phyloP scores from a whole-genome alignment of 495 filamentous ascomycete species.

The Coniosporium apollinis region DNA sequence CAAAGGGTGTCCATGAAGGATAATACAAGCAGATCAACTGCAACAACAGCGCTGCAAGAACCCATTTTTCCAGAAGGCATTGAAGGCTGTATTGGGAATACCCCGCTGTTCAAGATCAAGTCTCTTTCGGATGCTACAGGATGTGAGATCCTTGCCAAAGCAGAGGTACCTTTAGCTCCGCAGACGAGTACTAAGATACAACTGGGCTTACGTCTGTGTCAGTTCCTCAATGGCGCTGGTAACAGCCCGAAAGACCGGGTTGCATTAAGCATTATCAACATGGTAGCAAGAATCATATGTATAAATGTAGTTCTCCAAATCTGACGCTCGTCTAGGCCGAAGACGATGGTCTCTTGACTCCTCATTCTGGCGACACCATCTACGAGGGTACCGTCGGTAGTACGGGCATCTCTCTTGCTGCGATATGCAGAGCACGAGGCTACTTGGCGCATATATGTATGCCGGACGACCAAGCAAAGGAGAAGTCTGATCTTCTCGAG shows the following conservation, averaged over 20 bases:
- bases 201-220: no score
- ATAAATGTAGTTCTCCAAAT: no score
- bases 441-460: conserved; percentile 95
- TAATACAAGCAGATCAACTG: no score
- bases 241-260: conserved; percentile 92
- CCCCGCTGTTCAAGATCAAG: conserved; percentile 74
- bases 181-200: background rate
- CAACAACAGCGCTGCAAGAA: no score
- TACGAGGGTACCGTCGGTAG: conserved; percentile 96
- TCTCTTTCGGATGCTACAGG: conserved; percentile 83
- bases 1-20: conserved; percentile 1
- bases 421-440: conserved; percentile 70
- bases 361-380: conserved; percentile 73
- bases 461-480: conserved; percentile 76
- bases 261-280: conserved; percentile 71
- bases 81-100: conserved; percentile 87
- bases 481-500: conserved; percentile 77
- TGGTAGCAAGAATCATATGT: no score
- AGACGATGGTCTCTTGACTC: conserved; percentile 54
- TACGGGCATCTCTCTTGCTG: conserved; percentile 85
- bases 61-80: conserved; percentile 46
- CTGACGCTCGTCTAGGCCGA: conserved; percentile 54
- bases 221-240: conserved; percentile 90
- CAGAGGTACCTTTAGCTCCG: conserved; percentile 39
- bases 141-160: conserved; percentile 84